These are phyloP conservation scores for Rugonectria rugulosa DNA, from an alignment of 2,329 filamentous ascomycete genomes.

Conservation along the genomic window DNA sequence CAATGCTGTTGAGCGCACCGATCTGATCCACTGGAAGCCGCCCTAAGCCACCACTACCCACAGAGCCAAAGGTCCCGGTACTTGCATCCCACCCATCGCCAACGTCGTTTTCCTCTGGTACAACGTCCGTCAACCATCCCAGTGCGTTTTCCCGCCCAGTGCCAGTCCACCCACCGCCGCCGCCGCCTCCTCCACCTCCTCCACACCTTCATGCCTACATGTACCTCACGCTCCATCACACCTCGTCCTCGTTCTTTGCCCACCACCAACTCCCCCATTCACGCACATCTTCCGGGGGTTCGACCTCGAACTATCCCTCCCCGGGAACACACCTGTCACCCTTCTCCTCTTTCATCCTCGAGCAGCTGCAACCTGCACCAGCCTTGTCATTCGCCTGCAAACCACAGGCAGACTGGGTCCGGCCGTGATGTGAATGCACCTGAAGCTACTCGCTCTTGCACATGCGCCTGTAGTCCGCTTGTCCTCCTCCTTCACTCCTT, in stretches of 20 bases:
- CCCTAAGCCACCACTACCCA: not conserved
- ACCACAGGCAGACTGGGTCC: not conserved
- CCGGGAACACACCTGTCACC: constrained; percentile 5
- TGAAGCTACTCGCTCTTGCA: constrained; percentile 6
- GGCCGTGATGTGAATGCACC: constrained; percentile 23
- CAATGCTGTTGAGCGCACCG: no score
- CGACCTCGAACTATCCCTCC: constrained; percentile 1
- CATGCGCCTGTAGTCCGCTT: constrained; percentile 18
- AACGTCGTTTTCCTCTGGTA: constrained; percentile 6
- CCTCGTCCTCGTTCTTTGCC: not conserved
- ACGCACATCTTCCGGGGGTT: not conserved
- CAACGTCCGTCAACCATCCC: constrained; percentile 10
- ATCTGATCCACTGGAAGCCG: no score
- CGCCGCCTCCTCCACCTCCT: constrained; percentile 12
- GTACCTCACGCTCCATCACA: constrained; percentile 1
- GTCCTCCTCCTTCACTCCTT: not conserved
- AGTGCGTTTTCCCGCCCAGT: not conserved
- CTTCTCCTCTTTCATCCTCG: constrained; percentile 2
- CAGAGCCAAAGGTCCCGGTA: constrained; percentile 11
- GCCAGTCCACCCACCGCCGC: constrained; percentile 12
- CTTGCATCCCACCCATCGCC: not conserved
- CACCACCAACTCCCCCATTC: constrained; percentile 3
- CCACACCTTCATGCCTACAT: constrained; percentile 4
- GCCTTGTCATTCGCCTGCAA: constrained; percentile 14
- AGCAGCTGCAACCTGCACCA: constrained; percentile 7